Percentiles rank a stretch among this genome's conserved stretches.
phyloP scores from a whole-genome alignment of 2,329 filamentous ascomycete genomes.

The Aspergillus flavus region DNA sequence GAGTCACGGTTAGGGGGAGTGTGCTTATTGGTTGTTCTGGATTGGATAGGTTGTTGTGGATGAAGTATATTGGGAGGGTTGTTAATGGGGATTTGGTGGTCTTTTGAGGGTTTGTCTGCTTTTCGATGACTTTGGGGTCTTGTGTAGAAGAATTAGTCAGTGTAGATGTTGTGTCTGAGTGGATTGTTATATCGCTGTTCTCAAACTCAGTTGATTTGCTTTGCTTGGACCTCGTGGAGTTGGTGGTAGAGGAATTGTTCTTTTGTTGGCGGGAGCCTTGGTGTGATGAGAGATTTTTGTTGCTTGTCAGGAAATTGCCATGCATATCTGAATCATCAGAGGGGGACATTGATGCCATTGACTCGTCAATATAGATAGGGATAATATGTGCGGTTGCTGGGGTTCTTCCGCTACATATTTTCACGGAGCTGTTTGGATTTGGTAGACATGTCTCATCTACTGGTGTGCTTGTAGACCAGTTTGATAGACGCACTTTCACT shows the following conservation, averaged over 20 bases:
- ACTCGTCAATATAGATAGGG: conserved; percentile 26
- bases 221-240: not conserved
- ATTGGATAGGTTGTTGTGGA: not conserved
- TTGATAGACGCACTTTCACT: not conserved
- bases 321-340: not conserved
- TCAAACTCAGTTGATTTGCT: not conserved
- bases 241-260: not conserved
- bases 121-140: not conserved
- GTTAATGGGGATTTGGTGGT: not conserved
- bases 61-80: not conserved
- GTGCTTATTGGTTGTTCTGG: too few relatives aligned
- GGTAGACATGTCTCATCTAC: not conserved
- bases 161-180: not conserved
- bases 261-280: conserved; percentile 15
- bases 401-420: not conserved
- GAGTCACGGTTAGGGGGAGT: not conserved
- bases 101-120: not conserved
- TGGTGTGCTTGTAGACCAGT: not conserved
- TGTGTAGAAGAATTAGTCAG: not conserved
- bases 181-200: not conserved
- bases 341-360: not conserved
- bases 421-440: not conserved
- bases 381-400: conserved; percentile 7
- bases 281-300: conserved; percentile 26
- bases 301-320: conserved; percentile 21